Base-by-base conservation (phyloP, 129 eudicot genomes). In the Mikania micrantha region DNA sequence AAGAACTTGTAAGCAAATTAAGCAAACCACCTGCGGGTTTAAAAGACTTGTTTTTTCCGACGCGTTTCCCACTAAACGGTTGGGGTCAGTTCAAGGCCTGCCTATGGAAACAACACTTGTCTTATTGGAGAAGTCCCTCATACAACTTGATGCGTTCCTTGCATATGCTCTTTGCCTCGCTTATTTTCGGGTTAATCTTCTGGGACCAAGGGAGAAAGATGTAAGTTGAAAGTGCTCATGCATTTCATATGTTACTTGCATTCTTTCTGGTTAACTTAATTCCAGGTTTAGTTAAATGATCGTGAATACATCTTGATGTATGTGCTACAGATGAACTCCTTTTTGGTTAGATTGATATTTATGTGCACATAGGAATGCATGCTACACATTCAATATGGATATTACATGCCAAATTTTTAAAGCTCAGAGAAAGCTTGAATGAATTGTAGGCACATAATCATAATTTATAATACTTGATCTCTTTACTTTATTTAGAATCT, bases 101-200 rank as follows among this genome's bases (percentile, higher is more conserved):
- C 74, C 78, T 85, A 4, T 83, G 92, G 96, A 88, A 88, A 69
- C 96, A 85, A 58, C 67, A 77, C 66, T 75, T 71, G 79, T 85
- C 96, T n/a, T 88, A 88, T 73, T 88, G 96, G 96, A 75, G 96
- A 85, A 88, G 83, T 69, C 96, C 92, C 31, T 59, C 84, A 7
- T 88, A 88, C 85, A 88, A 85, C 74, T 29, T 85, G 68, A 67
- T 59, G 67, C 92, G 96, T 41, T 36, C 66, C 38, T 1, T 76
- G 40, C 77, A 66, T 65, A 75, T 74, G 69, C 42, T 83, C 9
- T 38, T 85, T n/a, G 52, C 87, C 49, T 70, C 89, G 7, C 67
- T 83, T 29, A 24, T 83, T 45, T 76, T 78, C 9, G 96, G 96
- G n/a, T 5, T 79, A 29, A 61, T 88, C 40, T 88, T 75, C 27